phyloP scores from a whole-genome alignment of 306 rosid genomes.

The Argentina anserina region DNA sequence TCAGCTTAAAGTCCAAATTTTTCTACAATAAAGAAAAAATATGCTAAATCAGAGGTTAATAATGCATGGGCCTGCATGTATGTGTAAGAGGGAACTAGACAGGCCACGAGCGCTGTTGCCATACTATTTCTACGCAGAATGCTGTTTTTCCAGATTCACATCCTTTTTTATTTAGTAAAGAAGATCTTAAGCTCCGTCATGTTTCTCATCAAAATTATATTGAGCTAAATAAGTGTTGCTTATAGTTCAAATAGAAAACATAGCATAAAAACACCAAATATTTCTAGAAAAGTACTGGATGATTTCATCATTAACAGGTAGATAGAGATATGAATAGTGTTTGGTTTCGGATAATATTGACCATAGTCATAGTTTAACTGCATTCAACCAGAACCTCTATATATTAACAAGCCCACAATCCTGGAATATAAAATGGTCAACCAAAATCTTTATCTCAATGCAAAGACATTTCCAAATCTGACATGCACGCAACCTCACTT shows the following conservation, averaged over 20 bases:
- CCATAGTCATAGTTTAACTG: background rate
- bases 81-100: background rate
- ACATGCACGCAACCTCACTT: background rate
- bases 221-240: background rate
- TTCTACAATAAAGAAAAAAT: constrained; percentile 50
- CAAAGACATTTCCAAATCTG: background rate
- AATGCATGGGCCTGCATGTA: background rate
- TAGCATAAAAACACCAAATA: background rate
- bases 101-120: background rate
- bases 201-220: background rate
- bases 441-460: background rate
- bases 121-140: background rate
- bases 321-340: background rate
- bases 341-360: background rate
- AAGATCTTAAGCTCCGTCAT: background rate
- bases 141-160: background rate
- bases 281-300: background rate
- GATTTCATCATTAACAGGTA: background rate
- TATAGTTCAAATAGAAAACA: background rate
- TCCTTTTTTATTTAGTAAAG: background rate
- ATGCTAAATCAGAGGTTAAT: constrained; percentile 9
- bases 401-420: background rate
- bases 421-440: constrained; percentile 3
- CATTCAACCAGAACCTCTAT: background rate
- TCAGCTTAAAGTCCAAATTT: constrained; percentile 79